phyloP scores from a whole-genome alignment of 768 basidiomycete genomes.

The Tulasnella calospora region DNA sequence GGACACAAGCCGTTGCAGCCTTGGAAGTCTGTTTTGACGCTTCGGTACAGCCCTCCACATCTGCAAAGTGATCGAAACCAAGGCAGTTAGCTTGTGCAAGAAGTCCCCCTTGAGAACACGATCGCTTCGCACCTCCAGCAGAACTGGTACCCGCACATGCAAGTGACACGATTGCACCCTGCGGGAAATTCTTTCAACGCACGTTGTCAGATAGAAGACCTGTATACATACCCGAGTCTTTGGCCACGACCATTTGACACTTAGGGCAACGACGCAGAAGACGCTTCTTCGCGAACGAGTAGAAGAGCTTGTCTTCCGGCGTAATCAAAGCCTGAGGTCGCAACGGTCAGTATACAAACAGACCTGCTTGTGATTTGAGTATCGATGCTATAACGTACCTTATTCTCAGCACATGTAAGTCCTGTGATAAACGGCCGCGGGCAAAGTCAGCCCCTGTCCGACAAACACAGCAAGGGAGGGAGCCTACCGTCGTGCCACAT shows the following conservation, averaged over 20 bases:
- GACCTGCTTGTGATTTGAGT: not conserved
- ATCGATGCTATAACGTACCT: not conserved
- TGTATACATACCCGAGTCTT: not conserved
- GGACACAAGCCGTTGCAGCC: not conserved
- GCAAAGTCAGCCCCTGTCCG: not conserved
- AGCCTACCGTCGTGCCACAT: not conserved
- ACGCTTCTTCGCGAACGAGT: not conserved
- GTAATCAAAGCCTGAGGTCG: not conserved
- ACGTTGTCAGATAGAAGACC: not conserved
- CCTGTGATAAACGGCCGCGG: not conserved
- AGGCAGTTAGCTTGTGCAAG: not conserved
- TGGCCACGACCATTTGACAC: slow-evolving; percentile 14
- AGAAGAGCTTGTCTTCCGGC: not conserved
- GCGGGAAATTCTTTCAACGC: not conserved
- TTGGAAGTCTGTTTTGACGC: not conserved
- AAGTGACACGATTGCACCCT: slow-evolving; percentile 8
- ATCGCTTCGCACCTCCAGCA: not conserved
- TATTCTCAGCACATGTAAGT: not conserved
- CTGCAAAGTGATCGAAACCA: not conserved
- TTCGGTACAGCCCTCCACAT: not conserved
- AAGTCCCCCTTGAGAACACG: not conserved
- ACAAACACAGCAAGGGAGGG: not conserved
- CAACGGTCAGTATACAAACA: not conserved
- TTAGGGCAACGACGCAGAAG: slow-evolving; percentile 7
- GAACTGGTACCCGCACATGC: not conserved